Evolutionary conservation across 768 basidiomycete species (phyloP).

Genomic region (Suillus sp.): DNA sequence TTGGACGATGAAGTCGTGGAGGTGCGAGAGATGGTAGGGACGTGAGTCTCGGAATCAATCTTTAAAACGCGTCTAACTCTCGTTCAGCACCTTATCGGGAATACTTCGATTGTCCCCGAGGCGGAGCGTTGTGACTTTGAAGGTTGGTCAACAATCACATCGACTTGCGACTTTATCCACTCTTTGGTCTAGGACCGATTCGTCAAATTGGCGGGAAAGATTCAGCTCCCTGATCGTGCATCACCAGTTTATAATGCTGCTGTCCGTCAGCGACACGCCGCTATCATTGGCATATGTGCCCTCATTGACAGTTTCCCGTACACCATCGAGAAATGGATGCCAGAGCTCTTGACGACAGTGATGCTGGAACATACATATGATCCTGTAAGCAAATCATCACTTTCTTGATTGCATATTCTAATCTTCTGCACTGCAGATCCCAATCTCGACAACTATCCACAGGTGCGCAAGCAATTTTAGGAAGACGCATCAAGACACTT

Average conservation of each 20-base stretch:
- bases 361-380: slow-evolving; percentile 85
- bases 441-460: slow-evolving; percentile 82
- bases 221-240: slow-evolving; percentile 63
- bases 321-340: slow-evolving; percentile 91
- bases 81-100: slow-evolving; percentile 69
- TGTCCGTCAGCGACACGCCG: slow-evolving; percentile 81
- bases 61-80: slow-evolving; percentile 25
- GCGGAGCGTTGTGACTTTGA: slow-evolving; percentile 72
- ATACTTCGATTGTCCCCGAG: slow-evolving; percentile 82
- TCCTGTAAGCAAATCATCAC: slow-evolving; percentile 48
- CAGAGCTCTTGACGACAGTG: slow-evolving; percentile 75
- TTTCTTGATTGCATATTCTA: slow-evolving; percentile 16
- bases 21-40: slow-evolving; percentile 87
- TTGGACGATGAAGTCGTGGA: slow-evolving; percentile 87
- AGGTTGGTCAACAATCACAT: slow-evolving; percentile 44
- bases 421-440: slow-evolving; percentile 48
- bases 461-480: slow-evolving; percentile 81
- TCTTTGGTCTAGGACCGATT: slow-evolving; percentile 64
- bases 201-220: slow-evolving; percentile 68
- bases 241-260: slow-evolving; percentile 68
- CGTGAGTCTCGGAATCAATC: slow-evolving; percentile 46
- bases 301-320: slow-evolving; percentile 94
- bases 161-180: not conserved
- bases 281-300: slow-evolving; percentile 86
- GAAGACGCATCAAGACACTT: slow-evolving; percentile 84